Conservation (phyloP, 164 flowering plant species). For the Platanus orientalis region DNA sequence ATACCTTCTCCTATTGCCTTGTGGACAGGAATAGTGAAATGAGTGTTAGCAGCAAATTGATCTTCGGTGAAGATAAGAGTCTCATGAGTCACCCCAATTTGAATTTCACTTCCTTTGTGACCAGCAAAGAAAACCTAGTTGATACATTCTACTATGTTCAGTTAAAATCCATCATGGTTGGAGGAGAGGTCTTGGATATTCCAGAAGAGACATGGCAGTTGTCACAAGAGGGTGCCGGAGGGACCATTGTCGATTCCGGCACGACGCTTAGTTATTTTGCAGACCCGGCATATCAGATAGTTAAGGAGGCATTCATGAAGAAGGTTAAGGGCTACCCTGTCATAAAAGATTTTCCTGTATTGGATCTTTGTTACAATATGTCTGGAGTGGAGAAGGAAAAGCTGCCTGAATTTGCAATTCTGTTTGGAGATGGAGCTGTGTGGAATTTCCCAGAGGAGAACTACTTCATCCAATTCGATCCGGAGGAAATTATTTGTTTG, state of each 20-base stretch:
- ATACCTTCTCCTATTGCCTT: slow-evolving; percentile 87
- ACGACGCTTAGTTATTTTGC: slow-evolving; percentile 85
- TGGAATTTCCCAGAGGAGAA: slow-evolving; percentile 92
- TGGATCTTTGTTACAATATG: slow-evolving; percentile 84
- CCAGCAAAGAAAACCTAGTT: slow-evolving; percentile 52
- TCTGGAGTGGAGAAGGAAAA: slow-evolving; percentile 59
- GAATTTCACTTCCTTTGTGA: slow-evolving; percentile 66
- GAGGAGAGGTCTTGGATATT: slow-evolving; percentile 58
- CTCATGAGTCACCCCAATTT: slow-evolving; percentile 47
- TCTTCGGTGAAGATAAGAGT: slow-evolving; percentile 72
- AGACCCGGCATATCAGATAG: slow-evolving; percentile 63
- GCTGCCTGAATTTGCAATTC: slow-evolving; percentile 69
- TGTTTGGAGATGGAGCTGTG: slow-evolving; percentile 69
- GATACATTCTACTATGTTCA: slow-evolving; percentile 86
- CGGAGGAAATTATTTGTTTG: slow-evolving; percentile 67
- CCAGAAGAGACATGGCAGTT: slow-evolving; percentile 64
- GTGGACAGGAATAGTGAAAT: slow-evolving; percentile 76
- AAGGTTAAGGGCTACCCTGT: slow-evolving; percentile 47
- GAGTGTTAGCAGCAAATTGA: slow-evolving; percentile 80
- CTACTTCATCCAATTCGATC: slow-evolving; percentile 65
- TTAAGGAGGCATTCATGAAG: slow-evolving; percentile 63
- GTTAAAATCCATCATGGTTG: slow-evolving; percentile 64
- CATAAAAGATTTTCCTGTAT: slow-evolving; percentile 49
- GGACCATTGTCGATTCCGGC: slow-evolving; percentile 90
- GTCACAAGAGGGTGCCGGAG: slow-evolving; percentile 59